Evolutionary conservation across 2,329 filamentous ascomycete species (phyloP).

Genomic region (Beauveria sp.): DNA sequence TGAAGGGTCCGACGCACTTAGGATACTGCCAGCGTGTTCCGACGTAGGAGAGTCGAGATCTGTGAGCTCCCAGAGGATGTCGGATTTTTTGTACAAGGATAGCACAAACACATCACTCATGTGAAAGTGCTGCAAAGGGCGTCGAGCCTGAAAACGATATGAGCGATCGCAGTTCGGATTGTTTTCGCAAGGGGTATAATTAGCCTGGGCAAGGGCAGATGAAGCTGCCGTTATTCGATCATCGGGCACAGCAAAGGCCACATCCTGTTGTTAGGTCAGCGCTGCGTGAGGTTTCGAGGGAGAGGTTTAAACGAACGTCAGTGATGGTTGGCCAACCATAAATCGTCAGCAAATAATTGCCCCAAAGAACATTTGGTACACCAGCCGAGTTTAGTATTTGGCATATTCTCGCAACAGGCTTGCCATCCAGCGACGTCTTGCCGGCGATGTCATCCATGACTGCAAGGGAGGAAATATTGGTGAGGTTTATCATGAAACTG

Average conservation of each 20-base stretch:
- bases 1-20: neutral
- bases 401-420: neutral
- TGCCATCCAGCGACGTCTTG: neutral
- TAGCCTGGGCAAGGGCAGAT: neutral
- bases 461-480: neutral
- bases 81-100: slow-evolving; percentile 2
- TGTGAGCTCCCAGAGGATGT: neutral
- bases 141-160: neutral
- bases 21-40: neutral
- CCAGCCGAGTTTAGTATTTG: neutral
- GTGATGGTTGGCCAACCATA: neutral
- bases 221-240: neutral
- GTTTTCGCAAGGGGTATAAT: neutral
- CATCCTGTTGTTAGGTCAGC: neutral
- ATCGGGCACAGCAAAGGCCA: neutral
- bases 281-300: neutral
- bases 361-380: slow-evolving; percentile 1
- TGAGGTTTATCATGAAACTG: neutral
- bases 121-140: neutral
- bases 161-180: neutral
- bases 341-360: neutral
- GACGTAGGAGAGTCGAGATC: neutral
- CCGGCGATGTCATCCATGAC: neutral
- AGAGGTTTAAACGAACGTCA: neutral
- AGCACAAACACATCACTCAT: neutral